Evolutionary conservation across 805 yeast species (phyloP), one percentile per base, ranked within the genome.

Genomic region (Schwanniomyces sp.): DNA sequence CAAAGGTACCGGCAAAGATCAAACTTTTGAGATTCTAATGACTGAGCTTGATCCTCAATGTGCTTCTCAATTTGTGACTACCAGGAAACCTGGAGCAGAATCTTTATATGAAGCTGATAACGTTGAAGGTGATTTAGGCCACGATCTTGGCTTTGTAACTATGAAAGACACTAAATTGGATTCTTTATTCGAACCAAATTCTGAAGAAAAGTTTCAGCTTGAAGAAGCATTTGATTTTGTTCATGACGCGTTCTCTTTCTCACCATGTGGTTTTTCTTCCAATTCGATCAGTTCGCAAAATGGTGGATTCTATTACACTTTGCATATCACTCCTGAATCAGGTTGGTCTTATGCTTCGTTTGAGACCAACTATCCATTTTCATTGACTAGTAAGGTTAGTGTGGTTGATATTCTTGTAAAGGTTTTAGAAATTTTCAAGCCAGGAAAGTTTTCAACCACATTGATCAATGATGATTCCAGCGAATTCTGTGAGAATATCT

Each of bases 291-390:
- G 86, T 40, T 74, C 81, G 40, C 79, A 75, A 37, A 49, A 53
- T 17, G 73, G 66, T 8, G 69, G 67, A 17, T 76, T 79, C 55
- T 82, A 81, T 60, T 87, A 86, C 62, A 92, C 97, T 7, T 74
- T 91, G 49, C 98, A 94, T 63, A 88, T 94, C 37, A 94, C 99
- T 0, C 98, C 98, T 0, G 98, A 94, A 63, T 64, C 75, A 18
- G 96, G 92, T 32, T 92, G 95, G 90, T 89, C 97, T 5, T 92
- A 92, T 67, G 98, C 98, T 4, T 88, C 96, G 8, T 94, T 94
- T 66, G 98, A 94, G 64, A 84, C 97, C 17, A 92, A 89, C 64
- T 88, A 84, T 36, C 85, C 86, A 7, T 73, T 73, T 43, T 70
- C 80, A 9, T 56, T 53, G 42, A 39, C 54, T 56, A 51, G 64